Evolutionary conservation across 345 rosid genomes (phyloP), one percentile per base, ranked within the genome.

Genomic region (Moringa oleifera): DNA sequence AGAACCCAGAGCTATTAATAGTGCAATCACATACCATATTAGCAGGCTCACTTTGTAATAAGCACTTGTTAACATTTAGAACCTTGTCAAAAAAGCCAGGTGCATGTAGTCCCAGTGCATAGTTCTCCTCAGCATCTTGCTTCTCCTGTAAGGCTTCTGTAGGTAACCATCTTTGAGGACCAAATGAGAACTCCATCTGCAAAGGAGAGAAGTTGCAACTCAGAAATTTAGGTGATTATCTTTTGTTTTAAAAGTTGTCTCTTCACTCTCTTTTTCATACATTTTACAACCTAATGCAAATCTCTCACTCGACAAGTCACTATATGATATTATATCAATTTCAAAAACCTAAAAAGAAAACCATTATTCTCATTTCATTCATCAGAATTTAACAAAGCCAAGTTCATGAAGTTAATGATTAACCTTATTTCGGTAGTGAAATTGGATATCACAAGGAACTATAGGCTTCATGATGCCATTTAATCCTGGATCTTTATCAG

Each of bases 101-200:
- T 49, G 90, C 98, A 71, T 90, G 97, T 45, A 93, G 77, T 59
- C 98, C 96, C 65, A 93, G 53, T 0, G 96, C 94, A 71, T 79
- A 83, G 62, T 73, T 80, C 67, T 69, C 73, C 22, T 57, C 64
- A 59, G 80, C 85, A 67, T 84, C 86, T 25, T 74, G 70, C 58
- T 57, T 83, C 78, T 93, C 83, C 45, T 75, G 73, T 51, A 84
- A 58, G 65, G 63, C 53, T 72, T 87, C 91, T 72, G 33, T 65
- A 1, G 98, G 96, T 59, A 86, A 70, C 97, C 98, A 93, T 72
- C 76, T 83, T 69, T 74, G 77, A 36, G 86, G 61, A 70, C 98
- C 96, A 79, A 85, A 93, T 21, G 97, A 93, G 62, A 93, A 90
- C 67, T 93, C 97, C 96, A 93, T 93, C 96, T 93, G 75, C 63